These are phyloP conservation scores for Exsudoporus floridanus DNA, from an alignment of 1,284 basidiomycete species.

Conservation along the genomic window DNA sequence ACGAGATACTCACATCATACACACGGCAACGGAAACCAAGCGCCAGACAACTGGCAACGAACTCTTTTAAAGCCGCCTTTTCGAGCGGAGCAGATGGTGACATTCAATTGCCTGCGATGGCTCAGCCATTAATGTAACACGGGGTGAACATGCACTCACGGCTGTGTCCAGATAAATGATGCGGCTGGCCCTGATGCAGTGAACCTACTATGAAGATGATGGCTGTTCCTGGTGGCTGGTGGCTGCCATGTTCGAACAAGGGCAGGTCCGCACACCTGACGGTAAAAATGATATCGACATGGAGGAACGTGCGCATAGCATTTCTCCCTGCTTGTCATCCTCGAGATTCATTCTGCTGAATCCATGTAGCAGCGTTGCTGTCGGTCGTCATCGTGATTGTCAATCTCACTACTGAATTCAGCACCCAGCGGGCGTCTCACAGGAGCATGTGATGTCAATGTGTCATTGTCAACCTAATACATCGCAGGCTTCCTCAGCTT, in stretches of 20 bases:
- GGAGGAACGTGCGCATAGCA: constrained; percentile 11
- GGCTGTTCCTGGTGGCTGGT: constrained; percentile 20
- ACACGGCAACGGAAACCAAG: constrained; percentile 21
- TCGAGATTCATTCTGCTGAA: background rate
- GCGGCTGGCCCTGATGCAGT: constrained; percentile 16
- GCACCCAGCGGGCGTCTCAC: background rate
- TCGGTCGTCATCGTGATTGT: background rate
- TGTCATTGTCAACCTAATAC: background rate
- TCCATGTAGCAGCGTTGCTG: background rate
- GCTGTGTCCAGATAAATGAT: constrained; percentile 19
- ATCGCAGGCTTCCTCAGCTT: background rate
- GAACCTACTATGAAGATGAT: constrained; percentile 5
- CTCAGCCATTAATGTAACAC: background rate
- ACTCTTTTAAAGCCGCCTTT: constrained; percentile 11
- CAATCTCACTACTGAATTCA: background rate
- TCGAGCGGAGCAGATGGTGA: constrained; percentile 24
- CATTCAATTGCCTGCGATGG: constrained; percentile 4
- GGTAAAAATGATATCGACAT: constrained; percentile 1
- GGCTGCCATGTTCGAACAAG: constrained; percentile 8
- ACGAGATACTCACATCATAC: constrained; percentile 26
- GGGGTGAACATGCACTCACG: background rate
- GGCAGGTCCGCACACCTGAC: constrained; percentile 4
- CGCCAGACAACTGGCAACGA: constrained; percentile 6
- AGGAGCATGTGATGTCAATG: background rate
- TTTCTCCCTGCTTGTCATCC: background rate